Evolutionary conservation across 2,329 filamentous ascomycete genomes (phyloP), one percentile per base, ranked within the genome.

Genomic region (Trichoderma hamatum): DNA sequence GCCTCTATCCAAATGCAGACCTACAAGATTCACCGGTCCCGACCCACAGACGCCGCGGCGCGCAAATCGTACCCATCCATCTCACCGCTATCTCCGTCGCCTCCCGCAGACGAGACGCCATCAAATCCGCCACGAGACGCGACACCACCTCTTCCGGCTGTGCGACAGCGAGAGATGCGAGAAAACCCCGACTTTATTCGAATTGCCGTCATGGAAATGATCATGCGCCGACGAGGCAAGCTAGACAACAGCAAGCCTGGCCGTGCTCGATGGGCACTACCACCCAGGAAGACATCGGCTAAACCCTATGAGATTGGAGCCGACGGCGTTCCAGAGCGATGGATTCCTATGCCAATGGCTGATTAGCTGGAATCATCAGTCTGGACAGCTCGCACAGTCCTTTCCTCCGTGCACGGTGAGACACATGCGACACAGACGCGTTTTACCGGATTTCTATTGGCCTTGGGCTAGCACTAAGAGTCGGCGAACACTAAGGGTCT

Each of bases 1-100:
- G 88, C 89, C 30, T 90, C 89, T 1, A 91, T 91, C 69, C 89
- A 91, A 76, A 90, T 91, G 89, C 88, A 90, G 74, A 91, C 89
- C 0, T 91, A 91, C 81, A 88, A 88, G 75, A 83, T 88, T 39
- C 84, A 84, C 73, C 83, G 83, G 43, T 84, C 83, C 32, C 82
- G 80, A 70, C 80, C 80, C 63, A 73, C 78, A 49, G 73, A 79
- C 26, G 70, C 76, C n/a, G 73, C 74, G n/a, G 71, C 71, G 19
- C 78, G 78, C 60, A 73, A 75, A 63, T 72, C 76, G 49, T 77
- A 78, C 71, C 73, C 80, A 70, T 75, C 74, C 71, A 68, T 76
- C 70, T 74, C 75, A 54, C 71, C 76, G 59, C 73, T 77, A 24
- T 74, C 79, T 32, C 71, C 77, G 58, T 76, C 78, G 69, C 71